phyloP scores from a whole-genome alignment of 495 filamentous ascomycete genomes.

The Lentithecium fluviatile region DNA sequence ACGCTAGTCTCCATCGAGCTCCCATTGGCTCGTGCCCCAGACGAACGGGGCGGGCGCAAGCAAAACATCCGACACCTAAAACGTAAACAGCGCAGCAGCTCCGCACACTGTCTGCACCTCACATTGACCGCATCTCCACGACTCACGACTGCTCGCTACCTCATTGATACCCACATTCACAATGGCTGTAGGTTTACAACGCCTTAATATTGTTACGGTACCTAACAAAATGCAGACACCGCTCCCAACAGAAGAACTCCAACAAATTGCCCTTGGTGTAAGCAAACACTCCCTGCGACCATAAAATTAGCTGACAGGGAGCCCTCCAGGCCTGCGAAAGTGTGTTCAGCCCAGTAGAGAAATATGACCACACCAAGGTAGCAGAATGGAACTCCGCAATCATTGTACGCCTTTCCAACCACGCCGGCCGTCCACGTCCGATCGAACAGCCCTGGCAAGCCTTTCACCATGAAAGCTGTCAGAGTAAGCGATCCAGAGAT shows the following conservation, averaged over 20 bases:
- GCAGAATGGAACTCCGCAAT: slow-evolving; percentile 84
- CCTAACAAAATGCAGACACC: slow-evolving; percentile 53
- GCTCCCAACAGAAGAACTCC: slow-evolving; percentile 69
- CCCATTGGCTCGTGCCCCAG: background rate
- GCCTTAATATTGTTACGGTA: too few relatives aligned
- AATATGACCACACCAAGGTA: slow-evolving; percentile 80
- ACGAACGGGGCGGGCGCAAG: background rate
- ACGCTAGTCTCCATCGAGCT: background rate
- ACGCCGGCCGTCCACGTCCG: too few relatives aligned
- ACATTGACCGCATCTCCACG: too few relatives aligned
- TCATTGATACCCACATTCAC: too few relatives aligned
- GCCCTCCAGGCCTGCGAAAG: slow-evolving; percentile 71
- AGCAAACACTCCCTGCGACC: slow-evolving; percentile 35
- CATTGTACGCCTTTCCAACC: slow-evolving; percentile 63
- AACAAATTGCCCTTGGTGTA: slow-evolving; percentile 82
- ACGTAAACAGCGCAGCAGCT: too few relatives aligned
- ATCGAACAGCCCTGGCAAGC: too few relatives aligned
- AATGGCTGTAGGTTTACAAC: too few relatives aligned
- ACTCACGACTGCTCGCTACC: too few relatives aligned
- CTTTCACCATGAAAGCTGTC: too few relatives aligned
- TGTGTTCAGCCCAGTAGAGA: slow-evolving; percentile 65
- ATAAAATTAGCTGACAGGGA: slow-evolving; percentile 3
- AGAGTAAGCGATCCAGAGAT: too few relatives aligned
- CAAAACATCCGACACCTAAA: too few relatives aligned
- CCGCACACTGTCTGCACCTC: too few relatives aligned